These are phyloP conservation scores for Plasmodium inui DNA, from an alignment of 169 alveolate species.

Conservation along the genomic window DNA sequence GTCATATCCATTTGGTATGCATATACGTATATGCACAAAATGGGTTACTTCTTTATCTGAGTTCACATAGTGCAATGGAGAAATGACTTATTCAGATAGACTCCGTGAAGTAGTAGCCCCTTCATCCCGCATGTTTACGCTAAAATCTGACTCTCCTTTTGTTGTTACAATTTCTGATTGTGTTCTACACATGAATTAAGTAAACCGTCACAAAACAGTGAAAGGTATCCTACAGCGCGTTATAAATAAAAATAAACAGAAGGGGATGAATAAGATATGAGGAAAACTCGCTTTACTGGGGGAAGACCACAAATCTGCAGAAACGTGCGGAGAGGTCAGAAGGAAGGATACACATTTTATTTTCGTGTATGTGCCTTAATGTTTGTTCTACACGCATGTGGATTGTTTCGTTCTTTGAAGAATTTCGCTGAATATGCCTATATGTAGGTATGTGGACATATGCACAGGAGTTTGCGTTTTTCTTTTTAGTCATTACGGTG, in stretches of 20 bases:
- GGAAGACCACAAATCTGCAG: neutral
- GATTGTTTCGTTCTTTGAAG: neutral
- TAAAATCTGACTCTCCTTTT: neutral
- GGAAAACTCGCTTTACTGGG: neutral
- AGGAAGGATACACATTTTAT: neutral
- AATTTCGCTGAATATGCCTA: neutral
- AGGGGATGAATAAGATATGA: neutral
- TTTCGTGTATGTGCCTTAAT: neutral
- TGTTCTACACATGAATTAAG: conserved; percentile 43
- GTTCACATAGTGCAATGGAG: neutral
- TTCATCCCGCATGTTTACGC: neutral
- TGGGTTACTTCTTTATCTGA: neutral
- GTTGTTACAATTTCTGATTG: neutral
- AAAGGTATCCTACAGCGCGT: conserved; percentile 29
- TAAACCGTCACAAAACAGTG: conserved; percentile 59
- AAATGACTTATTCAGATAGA: neutral
- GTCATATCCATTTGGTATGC: neutral
- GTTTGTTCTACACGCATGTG: neutral
- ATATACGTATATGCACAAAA: neutral
- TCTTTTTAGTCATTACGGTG: conserved; percentile 33
- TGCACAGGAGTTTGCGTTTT: neutral
- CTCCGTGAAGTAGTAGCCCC: neutral
- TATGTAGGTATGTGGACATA: neutral
- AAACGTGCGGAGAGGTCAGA: neutral
- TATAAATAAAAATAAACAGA: conserved; percentile 15